These are phyloP conservation scores for Marasmius sp. DNA, from an alignment of 1,284 basidiomycete genomes.

Conservation along the genomic window DNA sequence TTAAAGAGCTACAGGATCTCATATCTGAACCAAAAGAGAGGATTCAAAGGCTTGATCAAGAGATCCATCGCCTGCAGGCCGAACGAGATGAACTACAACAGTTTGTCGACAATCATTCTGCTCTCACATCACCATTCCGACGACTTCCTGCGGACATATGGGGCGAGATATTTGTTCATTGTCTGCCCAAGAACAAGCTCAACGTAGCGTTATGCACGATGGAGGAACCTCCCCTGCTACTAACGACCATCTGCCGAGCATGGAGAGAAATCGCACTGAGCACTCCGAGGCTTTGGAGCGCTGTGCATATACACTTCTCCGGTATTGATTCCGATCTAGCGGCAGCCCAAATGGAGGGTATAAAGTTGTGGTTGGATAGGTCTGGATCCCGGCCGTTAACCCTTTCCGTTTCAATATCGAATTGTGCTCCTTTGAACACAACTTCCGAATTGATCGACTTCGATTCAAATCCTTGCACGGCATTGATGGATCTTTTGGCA, in stretches of 20 bases:
- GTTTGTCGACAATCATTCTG: background rate
- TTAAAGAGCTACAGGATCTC: background rate
- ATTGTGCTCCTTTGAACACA: too few species aligned
- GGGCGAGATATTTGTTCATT: conserved; percentile 6
- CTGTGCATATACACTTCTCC: background rate
- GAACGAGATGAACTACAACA: background rate
- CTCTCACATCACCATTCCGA: conserved; percentile 3
- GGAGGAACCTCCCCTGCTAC: background rate
- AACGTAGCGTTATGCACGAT: background rate
- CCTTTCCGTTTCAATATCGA: too few species aligned
- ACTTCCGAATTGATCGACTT: too few species aligned
- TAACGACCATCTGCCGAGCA: background rate
- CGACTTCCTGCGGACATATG: conserved; percentile 4
- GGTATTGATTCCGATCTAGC: too few species aligned
- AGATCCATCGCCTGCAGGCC: background rate
- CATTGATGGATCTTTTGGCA: too few species aligned
- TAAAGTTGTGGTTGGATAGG: too few species aligned
- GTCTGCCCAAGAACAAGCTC: background rate
- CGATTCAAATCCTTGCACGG: too few species aligned
- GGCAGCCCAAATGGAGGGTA: too few species aligned
- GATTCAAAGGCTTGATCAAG: background rate
- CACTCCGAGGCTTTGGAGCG: background rate
- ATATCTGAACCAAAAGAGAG: background rate
- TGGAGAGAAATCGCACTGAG: background rate
- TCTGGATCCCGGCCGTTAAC: too few species aligned